Conservation (phyloP, 2,329 filamentous ascomycete species). For the Xylariomycetidae sp. region DNA sequence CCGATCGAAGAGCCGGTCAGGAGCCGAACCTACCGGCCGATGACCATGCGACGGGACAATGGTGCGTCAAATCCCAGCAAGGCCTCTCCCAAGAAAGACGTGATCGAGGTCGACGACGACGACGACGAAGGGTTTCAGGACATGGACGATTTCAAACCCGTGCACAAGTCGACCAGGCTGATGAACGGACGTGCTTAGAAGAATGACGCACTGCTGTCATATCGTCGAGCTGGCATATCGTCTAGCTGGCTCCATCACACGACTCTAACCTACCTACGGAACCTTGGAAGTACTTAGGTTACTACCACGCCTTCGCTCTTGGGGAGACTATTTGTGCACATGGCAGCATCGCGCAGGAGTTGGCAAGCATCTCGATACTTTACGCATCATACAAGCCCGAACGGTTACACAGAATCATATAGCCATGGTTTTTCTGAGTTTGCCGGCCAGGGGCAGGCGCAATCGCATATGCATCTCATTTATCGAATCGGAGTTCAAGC, state of each 20-base stretch:
- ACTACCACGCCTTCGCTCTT: no score
- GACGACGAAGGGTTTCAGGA: conserved; percentile 27
- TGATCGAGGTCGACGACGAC: conserved; percentile 24
- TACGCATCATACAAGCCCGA: no score
- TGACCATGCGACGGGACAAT: conserved; percentile 45
- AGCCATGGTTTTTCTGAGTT: no score
- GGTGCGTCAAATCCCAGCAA: conserved; percentile 20
- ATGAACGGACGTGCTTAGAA: conserved; percentile 15
- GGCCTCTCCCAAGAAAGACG: conserved; percentile 12
- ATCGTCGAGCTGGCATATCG: conserved; percentile 1
- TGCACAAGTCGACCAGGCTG: conserved; percentile 16
- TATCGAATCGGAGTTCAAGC: no score
- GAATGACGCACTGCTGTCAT: conserved; percentile 2
- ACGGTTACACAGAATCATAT: no score
- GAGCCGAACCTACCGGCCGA: conserved; percentile 44
- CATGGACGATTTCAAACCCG: conserved; percentile 22
- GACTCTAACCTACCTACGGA: no score
- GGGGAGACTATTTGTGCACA: conserved; percentile 13
- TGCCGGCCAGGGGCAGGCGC: no score
- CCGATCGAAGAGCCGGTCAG: conserved; percentile 26
- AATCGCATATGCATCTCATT: no score
- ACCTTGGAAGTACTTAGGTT: no score
- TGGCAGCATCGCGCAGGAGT: conserved; percentile 22
- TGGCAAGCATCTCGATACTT: no score
- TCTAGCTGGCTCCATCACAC: conserved; percentile 5